phyloP scores from a whole-genome alignment of 2,329 filamentous ascomycete genomes.

The Bretziella fagacearum region DNA sequence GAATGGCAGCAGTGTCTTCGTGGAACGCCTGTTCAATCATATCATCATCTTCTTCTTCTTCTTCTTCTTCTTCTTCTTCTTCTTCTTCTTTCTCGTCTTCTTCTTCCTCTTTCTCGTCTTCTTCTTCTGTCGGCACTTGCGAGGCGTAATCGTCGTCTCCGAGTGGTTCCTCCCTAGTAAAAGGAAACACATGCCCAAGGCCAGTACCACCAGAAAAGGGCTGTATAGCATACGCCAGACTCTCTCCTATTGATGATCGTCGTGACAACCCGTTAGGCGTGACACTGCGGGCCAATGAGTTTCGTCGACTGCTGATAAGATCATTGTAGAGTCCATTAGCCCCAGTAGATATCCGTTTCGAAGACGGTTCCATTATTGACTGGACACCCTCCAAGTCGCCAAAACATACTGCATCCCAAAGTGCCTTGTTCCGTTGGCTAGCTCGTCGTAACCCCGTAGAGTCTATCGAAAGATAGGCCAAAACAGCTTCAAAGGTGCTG shows the following conservation, averaged over 20 bases:
- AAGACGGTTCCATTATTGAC: slow-evolving; percentile 58
- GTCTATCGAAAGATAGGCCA: slow-evolving; percentile 72
- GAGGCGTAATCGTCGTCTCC: background rate
- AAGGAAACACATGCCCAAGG: slow-evolving; percentile 80
- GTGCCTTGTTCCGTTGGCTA: slow-evolving; percentile 64
- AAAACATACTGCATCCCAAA: slow-evolving; percentile 76
- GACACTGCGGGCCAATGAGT: slow-evolving; percentile 1
- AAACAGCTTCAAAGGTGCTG: slow-evolving; percentile 86
- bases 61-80: background rate
- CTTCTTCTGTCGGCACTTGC: background rate
- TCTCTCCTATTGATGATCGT: slow-evolving; percentile 22
- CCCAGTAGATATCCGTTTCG: background rate
- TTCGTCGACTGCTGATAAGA: slow-evolving; percentile 6
- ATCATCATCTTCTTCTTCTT: slow-evolving; percentile 19
- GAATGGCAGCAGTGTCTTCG: slow-evolving; percentile 16
- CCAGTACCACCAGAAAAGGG: slow-evolving; percentile 38
- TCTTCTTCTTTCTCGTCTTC: slow-evolving; percentile 23
- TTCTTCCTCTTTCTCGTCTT: background rate
- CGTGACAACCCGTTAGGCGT: slow-evolving; percentile 21
- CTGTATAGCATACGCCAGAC: slow-evolving; percentile 19
- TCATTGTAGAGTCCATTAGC: slow-evolving; percentile 8
- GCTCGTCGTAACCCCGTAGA: slow-evolving; percentile 68
- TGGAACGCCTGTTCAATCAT: slow-evolving; percentile 18
- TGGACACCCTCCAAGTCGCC: slow-evolving; percentile 61
- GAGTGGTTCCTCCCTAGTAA: slow-evolving; percentile 26